phyloP scores from a whole-genome alignment of 257 asterid genomes.

The Ilex asprella region DNA sequence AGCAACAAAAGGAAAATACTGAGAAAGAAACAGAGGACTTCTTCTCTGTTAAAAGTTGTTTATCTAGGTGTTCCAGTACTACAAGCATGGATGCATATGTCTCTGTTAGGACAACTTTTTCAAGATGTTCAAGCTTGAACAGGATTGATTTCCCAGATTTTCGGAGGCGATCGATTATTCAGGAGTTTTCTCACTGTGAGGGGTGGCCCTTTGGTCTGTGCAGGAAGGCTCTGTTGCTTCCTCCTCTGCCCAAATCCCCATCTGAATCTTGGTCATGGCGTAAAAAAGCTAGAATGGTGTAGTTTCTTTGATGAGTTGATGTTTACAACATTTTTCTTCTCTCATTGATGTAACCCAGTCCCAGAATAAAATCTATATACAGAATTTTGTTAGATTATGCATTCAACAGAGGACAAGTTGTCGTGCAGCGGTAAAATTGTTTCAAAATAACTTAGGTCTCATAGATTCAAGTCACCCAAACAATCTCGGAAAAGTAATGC shows the following conservation, averaged over 20 bases:
- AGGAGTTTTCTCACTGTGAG: slow-evolving; percentile 43
- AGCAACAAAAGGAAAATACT: too few relatives aligned
- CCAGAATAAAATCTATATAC: too few relatives aligned
- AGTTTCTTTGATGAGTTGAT: slow-evolving; percentile 13
- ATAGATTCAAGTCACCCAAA: too few relatives aligned
- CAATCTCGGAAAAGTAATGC: too few relatives aligned
- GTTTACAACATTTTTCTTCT: too few relatives aligned
- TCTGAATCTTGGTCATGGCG: slow-evolving; percentile 83
- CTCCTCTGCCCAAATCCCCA: slow-evolving; percentile 80
- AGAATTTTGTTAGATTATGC: too few relatives aligned
- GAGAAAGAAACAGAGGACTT: too few relatives aligned
- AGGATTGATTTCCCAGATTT: slow-evolving; percentile 36
- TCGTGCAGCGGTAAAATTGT: too few relatives aligned
- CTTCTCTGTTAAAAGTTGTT: too few relatives aligned
- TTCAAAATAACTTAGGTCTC: too few relatives aligned
- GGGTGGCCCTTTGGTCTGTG: slow-evolving; percentile 92
- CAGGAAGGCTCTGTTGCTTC: slow-evolving; percentile 55
- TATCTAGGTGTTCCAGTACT: neutral
- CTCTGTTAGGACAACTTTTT: slow-evolving; percentile 49
- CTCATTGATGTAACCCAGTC: too few relatives aligned
- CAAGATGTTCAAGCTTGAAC: slow-evolving; percentile 60
- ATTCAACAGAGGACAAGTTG: too few relatives aligned
- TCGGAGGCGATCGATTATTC: slow-evolving; percentile 22
- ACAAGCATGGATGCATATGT: slow-evolving; percentile 36
- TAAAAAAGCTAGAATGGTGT: slow-evolving; percentile 30